These are phyloP conservation scores for Aspergillus sp. DNA, from an alignment of 2,329 filamentous ascomycete species.

Conservation along the genomic window DNA sequence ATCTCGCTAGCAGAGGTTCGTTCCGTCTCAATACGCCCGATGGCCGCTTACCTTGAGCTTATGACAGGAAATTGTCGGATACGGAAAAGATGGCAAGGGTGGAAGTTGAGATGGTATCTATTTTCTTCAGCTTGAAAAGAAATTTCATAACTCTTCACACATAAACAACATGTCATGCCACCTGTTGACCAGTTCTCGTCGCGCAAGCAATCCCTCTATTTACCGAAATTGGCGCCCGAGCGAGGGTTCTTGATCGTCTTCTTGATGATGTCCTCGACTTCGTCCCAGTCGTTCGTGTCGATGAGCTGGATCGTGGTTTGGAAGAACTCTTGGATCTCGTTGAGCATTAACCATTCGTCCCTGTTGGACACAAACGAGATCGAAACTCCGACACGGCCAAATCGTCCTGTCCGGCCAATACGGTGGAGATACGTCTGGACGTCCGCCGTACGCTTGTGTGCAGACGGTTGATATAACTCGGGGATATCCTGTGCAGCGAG, in stretches of 20 bases:
- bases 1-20: too few relatives aligned
- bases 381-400: slow-evolving; percentile 90
- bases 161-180: slow-evolving; percentile 10
- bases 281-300: slow-evolving; percentile 81
- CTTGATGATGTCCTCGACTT: slow-evolving; percentile 74
- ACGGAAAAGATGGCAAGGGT: too few relatives aligned
- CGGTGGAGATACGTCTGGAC: slow-evolving; percentile 95
- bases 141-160: slow-evolving; percentile 22
- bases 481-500: slow-evolving; percentile 50
- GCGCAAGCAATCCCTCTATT: slow-evolving; percentile 1
- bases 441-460: slow-evolving; percentile 61
- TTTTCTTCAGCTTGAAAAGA: slow-evolving; percentile 14
- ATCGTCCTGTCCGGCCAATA: slow-evolving; percentile 92
- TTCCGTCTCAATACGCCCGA: too few relatives aligned
- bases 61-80: too few relatives aligned
- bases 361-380: slow-evolving; percentile 90
- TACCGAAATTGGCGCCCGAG: slow-evolving; percentile 30
- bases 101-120: slow-evolving; percentile 26
- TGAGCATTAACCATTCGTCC: slow-evolving; percentile 68
- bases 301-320: slow-evolving; percentile 71
- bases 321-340: slow-evolving; percentile 71
- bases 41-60: too few relatives aligned
- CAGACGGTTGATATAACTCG: slow-evolving; percentile 49
- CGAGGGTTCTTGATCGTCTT: slow-evolving; percentile 58
- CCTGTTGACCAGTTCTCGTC: slow-evolving; percentile 5